A percentile compares a stretch with the other conserved stretches of the same genome.
phyloP scores from a whole-genome alignment of 2,329 filamentous ascomycete species.

The Bipolaris gigantea region DNA sequence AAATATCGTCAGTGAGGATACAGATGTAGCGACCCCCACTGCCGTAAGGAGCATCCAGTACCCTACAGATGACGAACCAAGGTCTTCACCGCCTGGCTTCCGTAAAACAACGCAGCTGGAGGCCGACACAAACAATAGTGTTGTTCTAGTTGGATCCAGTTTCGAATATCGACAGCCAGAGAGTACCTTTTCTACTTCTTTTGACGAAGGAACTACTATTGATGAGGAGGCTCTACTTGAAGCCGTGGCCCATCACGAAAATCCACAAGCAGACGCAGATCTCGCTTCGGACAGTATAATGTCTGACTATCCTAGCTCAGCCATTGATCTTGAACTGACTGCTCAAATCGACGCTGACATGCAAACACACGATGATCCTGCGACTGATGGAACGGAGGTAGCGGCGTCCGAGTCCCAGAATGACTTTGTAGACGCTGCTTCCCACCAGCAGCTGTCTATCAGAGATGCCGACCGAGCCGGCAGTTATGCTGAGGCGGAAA shows the following conservation, averaged over 20 bases:
- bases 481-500: constrained; percentile 28
- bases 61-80: constrained; percentile 30
- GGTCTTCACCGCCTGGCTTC: constrained; percentile 43
- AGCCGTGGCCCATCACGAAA: constrained; percentile 10
- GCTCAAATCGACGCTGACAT: constrained; percentile 43
- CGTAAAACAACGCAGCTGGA: constrained; percentile 13
- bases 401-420: constrained; percentile 23
- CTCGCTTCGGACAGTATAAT: constrained; percentile 15
- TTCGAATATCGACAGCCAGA: constrained; percentile 26
- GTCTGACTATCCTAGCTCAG: constrained; percentile 36
- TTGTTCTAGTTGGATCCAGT: constrained; percentile 21
- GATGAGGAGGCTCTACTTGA: constrained; percentile 32
- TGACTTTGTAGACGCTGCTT: constrained; percentile 29
- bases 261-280: constrained; percentile 6
- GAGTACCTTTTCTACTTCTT: constrained; percentile 22
- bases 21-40: constrained; percentile 32
- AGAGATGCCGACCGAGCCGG: constrained; percentile 8
- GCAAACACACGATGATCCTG: constrained; percentile 20
- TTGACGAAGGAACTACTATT: constrained; percentile 40
- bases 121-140: not conserved
- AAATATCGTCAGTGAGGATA: constrained; percentile 32
- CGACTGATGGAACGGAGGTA: constrained; percentile 5
- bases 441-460: constrained; percentile 14
- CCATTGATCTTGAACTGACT: constrained; percentile 38
- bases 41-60: constrained; percentile 28